Evolutionary conservation across 371 early-diverging fungal species (phyloP).

Genomic region (Rhizopus stolonifer): DNA sequence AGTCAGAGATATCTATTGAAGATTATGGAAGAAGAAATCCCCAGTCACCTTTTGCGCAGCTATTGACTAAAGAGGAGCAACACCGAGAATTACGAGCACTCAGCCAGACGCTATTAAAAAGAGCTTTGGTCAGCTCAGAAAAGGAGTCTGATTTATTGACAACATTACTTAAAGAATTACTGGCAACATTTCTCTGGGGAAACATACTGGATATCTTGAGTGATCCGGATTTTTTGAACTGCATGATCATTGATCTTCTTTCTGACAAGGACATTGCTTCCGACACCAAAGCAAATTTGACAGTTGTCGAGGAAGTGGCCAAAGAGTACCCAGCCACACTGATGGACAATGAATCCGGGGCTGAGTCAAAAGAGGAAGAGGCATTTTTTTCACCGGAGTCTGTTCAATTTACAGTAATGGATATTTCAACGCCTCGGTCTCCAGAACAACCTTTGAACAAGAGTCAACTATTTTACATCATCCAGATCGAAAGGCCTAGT

Average conservation of each 20-base stretch:
- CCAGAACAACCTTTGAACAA: constrained; percentile 16
- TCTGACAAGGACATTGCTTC: constrained; percentile 16
- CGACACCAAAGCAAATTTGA: neutral
- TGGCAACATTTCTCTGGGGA: constrained; percentile 41
- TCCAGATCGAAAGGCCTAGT: constrained; percentile 49
- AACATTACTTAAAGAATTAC: constrained; percentile 35
- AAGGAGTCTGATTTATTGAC: constrained; percentile 30
- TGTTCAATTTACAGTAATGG: constrained; percentile 48
- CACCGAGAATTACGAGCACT: constrained; percentile 38
- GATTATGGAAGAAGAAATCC: constrained; percentile 37
- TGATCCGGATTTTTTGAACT: constrained; percentile 49
- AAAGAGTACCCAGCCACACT: too few relatives aligned
- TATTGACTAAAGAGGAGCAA: constrained; percentile 40
- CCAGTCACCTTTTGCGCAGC: constrained; percentile 52
- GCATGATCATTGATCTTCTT: constrained; percentile 37
- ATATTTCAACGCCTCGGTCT: constrained; percentile 30
- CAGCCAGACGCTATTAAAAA: constrained; percentile 33
- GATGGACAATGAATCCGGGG: too few relatives aligned
- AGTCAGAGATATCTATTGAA: constrained; percentile 35
- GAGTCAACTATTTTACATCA: constrained; percentile 33
- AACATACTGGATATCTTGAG: constrained; percentile 32
- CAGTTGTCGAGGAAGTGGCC: constrained; percentile 5
- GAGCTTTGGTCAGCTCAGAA: constrained; percentile 33
- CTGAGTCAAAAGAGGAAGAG: neutral
- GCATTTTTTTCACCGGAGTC: constrained; percentile 32